Base-by-base conservation (phyloP, 2,329 filamentous ascomycete species). In the Aurifilum marmelostoma region DNA sequence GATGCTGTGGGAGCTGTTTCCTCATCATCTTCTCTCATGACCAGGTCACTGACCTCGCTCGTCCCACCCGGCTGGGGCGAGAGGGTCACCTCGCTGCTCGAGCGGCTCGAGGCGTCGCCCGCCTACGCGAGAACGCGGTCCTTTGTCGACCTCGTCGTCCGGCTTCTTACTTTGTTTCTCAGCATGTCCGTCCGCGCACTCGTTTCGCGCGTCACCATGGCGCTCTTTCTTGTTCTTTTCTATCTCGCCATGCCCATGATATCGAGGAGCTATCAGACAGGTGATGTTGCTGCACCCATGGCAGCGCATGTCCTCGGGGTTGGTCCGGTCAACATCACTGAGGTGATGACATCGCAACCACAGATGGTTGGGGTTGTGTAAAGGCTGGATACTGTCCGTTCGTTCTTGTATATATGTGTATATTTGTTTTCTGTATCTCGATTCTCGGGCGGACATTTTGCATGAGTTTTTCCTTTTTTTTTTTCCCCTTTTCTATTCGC, bases 121-220 rank as follows among this genome's bases (percentile, higher is more conserved):
- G 37, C 52, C 14, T 68, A 68, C 52, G 69, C 64, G 47, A 69
- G 63, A 37, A 65, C 64, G 62, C 63, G 54, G 67, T 70, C 69
- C 27, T 50, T 68, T 41, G 64, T 72, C 6, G 69, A 70, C 21
- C 32, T 65, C 43, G 27, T 65, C 21, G 41, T 58, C 18, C 37
- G 65, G 21, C 41, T 67, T 37, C 4, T 66, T 14, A 67, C 67
- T 12, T n/a, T 68, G 47, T 58, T 74, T 34, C 32, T 72, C 54
- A 70, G 67, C 58, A 61, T 74, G 27, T 69, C 67, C 32, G 52
- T 72, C n/a, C 65, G 67, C 59, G 60, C 71, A 14, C 24, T 74
- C 43, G 66, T 73, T 24, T 68, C 64, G 32, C 67, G 71, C 69
- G 67, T 69, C 21, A 68, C 63, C 54, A 63, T 73, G 67, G 69